phyloP scores from a whole-genome alignment of 192 early-diverging fungal genomes.

The Gorgonomyces haynaldii region DNA sequence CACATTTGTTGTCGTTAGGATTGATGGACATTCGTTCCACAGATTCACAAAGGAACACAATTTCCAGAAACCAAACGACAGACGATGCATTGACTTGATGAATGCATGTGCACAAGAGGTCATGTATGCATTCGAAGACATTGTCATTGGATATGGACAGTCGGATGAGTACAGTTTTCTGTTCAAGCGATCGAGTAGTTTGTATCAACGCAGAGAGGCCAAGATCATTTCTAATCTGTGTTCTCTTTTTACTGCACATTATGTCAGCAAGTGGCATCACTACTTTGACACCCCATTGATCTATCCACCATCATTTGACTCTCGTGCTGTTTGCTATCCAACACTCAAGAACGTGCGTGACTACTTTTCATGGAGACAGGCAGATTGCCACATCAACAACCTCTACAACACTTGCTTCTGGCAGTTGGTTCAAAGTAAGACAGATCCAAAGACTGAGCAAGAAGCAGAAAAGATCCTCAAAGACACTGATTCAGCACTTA shows the following conservation, averaged over 20 bases:
- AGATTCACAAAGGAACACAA: conserved; percentile 76
- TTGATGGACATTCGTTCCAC: conserved; percentile 79
- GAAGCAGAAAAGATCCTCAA: conserved; percentile 70
- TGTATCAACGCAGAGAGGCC: conserved; percentile 61
- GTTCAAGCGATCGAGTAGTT: conserved; percentile 43
- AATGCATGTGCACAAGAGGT: conserved; percentile 26
- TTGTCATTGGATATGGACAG: conserved; percentile 80
- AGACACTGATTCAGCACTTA: conserved; percentile 76
- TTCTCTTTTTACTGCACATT: conserved; percentile 76
- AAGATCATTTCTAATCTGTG: conserved; percentile 77
- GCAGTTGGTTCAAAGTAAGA: conserved; percentile 56
- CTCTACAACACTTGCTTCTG: conserved; percentile 95
- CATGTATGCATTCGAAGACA: conserved; percentile 70
- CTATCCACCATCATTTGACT: conserved; percentile 86
- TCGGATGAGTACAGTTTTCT: conserved; percentile 91
- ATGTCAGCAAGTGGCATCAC: conserved; percentile 69
- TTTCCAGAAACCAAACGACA: conserved; percentile 60
- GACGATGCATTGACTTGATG: conserved; percentile 41
- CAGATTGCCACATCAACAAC: conserved; percentile 91
- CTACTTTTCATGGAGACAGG: conserved; percentile 91
- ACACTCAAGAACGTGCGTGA: conserved; percentile 69
- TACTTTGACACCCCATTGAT: conserved; percentile 57
- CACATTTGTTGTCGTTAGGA: conserved; percentile 80
- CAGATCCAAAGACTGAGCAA: conserved; percentile 51
- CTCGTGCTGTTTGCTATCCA: conserved; percentile 79